Conservation (phyloP, 1,284 basidiomycete species). For the Ustilago hordei region DNA sequence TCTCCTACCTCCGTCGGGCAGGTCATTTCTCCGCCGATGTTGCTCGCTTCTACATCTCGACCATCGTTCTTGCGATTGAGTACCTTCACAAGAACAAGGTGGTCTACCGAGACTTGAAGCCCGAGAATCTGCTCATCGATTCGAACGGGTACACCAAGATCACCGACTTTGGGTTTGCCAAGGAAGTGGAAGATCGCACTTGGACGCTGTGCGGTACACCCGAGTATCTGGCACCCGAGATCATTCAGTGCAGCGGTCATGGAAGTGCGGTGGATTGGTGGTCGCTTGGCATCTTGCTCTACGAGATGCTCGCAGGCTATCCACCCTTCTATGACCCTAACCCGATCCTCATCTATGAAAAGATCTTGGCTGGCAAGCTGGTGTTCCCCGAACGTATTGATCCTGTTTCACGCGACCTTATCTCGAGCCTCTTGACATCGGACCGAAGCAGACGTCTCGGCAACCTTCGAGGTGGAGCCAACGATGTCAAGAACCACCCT, state of each 20-base stretch:
- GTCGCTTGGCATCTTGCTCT: slow-evolving; percentile 67
- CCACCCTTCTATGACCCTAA: slow-evolving; percentile 66
- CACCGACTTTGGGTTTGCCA: slow-evolving; percentile 67
- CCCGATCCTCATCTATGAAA: slow-evolving; percentile 63
- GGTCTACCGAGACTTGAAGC: slow-evolving; percentile 68
- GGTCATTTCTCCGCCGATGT: slow-evolving; percentile 73
- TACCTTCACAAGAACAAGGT: slow-evolving; percentile 64
- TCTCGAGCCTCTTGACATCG: slow-evolving; percentile 71
- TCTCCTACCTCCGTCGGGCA: slow-evolving; percentile 71
- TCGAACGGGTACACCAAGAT: slow-evolving; percentile 60
- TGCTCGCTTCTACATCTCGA: slow-evolving; percentile 73
- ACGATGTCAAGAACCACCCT: slow-evolving; percentile 72
- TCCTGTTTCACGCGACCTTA: slow-evolving; percentile 72
- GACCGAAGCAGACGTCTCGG: slow-evolving; percentile 72
- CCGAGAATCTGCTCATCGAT: slow-evolving; percentile 65
- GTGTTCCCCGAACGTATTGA: slow-evolving; percentile 72
- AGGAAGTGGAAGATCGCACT: slow-evolving; percentile 61
- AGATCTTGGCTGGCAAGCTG: slow-evolving; percentile 71
- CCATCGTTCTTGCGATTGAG: slow-evolving; percentile 71
- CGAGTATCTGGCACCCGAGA: slow-evolving; percentile 68
- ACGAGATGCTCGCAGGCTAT: slow-evolving; percentile 66
- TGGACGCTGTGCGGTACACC: slow-evolving; percentile 67
- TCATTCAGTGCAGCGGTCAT: slow-evolving; percentile 66
- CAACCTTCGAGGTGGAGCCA: slow-evolving; percentile 72
- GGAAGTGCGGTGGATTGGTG: slow-evolving; percentile 65